phyloP scores from a whole-genome alignment of 1,284 basidiomycete species.

The Malassezia equina region DNA sequence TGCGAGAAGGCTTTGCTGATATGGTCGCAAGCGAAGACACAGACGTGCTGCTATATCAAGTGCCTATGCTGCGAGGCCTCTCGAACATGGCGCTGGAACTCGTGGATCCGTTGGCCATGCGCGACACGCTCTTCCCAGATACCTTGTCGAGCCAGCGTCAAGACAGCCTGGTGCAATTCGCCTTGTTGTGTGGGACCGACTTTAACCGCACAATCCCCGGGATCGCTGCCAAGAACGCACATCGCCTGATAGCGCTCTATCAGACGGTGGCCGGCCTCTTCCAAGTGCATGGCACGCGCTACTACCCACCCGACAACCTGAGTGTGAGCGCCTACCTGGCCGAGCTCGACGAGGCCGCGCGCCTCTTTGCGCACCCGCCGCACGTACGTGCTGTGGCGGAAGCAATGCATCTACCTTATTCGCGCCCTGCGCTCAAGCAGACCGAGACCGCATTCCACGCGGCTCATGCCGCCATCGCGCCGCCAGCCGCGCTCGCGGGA shows the following conservation, averaged over 20 bases:
- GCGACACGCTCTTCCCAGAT: slow-evolving; percentile 24
- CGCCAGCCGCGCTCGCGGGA: background rate
- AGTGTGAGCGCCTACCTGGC: slow-evolving; percentile 26
- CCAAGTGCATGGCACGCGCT: slow-evolving; percentile 10
- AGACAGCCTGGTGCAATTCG: slow-evolving; percentile 36
- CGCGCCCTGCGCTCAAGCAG: background rate
- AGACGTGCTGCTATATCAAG: slow-evolving; percentile 45
- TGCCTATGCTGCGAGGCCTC: slow-evolving; percentile 39
- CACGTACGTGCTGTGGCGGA: slow-evolving; percentile 15
- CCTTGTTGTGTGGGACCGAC: slow-evolving; percentile 45
- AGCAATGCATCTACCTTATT: background rate
- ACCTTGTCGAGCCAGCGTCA: slow-evolving; percentile 13
- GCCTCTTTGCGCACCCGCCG: slow-evolving; percentile 34
- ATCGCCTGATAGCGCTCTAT: background rate
- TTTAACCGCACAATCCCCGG: slow-evolving; percentile 42
- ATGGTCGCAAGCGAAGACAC: slow-evolving; percentile 47
- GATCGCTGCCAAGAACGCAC: slow-evolving; percentile 19
- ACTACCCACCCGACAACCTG: slow-evolving; percentile 30
- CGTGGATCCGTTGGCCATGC: slow-evolving; percentile 25
- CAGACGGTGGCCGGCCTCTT: background rate
- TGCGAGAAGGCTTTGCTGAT: slow-evolving; percentile 37
- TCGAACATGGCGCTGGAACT: slow-evolving; percentile 25
- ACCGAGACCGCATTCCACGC: background rate
- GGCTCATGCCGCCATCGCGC: background rate
- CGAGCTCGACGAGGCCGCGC: slow-evolving; percentile 28